A percentile compares a stretch with the other conserved stretches of the same genome.
Evolutionary conservation across 1,284 basidiomycete species (phyloP).

Genomic region (Blastosporella zonata): DNA sequence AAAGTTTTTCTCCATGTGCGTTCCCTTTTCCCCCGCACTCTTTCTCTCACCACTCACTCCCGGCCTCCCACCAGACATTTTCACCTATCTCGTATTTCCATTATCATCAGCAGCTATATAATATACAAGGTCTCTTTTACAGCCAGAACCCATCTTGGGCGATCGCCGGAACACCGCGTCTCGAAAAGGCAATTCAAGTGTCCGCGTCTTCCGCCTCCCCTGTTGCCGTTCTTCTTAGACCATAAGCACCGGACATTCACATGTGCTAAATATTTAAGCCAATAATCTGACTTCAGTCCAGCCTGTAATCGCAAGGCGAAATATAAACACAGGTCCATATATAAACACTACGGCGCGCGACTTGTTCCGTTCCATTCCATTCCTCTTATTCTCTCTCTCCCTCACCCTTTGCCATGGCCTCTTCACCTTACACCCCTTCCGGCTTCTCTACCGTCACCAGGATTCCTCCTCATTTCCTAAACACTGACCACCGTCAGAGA

Average conservation of each 20-base stretch:
- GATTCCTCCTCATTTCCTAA: slow-evolving; percentile 51
- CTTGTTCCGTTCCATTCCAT: not conserved
- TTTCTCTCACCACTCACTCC: not conserved
- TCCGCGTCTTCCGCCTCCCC: slow-evolving; percentile 26
- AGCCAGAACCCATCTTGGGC: slow-evolving; percentile 16
- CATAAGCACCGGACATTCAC: slow-evolving; percentile 13
- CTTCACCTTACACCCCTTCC: not conserved
- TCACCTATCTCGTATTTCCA: not conserved
- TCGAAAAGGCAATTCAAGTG: slow-evolving; percentile 25
- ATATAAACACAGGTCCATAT: not conserved
- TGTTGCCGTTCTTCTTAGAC: slow-evolving; percentile 9
- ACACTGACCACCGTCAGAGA: slow-evolving; percentile 54
- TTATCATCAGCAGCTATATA: slow-evolving; percentile 2
- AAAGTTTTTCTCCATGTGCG: slow-evolving; percentile 7
- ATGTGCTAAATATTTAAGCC: slow-evolving; percentile 12
- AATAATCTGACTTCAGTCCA: slow-evolving; percentile 2
- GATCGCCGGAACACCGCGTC: slow-evolving; percentile 35
- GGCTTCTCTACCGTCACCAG: slow-evolving; percentile 11
- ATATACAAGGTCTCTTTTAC: not conserved
- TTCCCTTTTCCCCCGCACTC: not conserved
- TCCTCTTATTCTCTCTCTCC: not conserved
- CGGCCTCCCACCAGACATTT: slow-evolving; percentile 1
- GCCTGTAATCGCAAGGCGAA: not conserved
- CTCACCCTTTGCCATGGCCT: slow-evolving; percentile 3
- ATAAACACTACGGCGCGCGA: not conserved